phyloP scores from a whole-genome alignment of 106 monocot species.

The Triglochin maritima region DNA sequence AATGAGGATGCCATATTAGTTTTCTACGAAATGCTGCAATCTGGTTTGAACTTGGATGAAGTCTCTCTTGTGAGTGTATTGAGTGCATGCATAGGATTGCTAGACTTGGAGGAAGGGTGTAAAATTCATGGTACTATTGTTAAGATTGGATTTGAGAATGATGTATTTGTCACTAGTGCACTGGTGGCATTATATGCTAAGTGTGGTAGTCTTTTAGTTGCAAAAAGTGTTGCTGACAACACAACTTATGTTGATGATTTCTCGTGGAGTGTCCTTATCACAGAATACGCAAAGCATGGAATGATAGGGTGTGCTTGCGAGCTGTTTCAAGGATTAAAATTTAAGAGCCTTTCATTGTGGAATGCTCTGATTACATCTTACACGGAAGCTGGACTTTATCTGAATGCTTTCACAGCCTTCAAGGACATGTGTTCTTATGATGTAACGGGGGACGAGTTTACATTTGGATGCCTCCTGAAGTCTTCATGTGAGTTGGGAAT shows the following conservation, averaged over 20 bases:
- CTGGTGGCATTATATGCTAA: slow-evolving; percentile 38
- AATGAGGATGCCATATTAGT: slow-evolving; percentile 20
- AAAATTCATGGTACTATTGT: slow-evolving; percentile 28
- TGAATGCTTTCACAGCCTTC: slow-evolving; percentile 22
- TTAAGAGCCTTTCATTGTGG: slow-evolving; percentile 33
- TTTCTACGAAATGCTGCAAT: slow-evolving; percentile 17
- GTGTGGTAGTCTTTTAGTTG: slow-evolving; percentile 27
- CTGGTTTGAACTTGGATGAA: slow-evolving; percentile 24
- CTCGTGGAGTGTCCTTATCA: slow-evolving; percentile 33
- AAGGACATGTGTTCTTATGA: slow-evolving; percentile 21
- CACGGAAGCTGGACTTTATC: slow-evolving; percentile 23
- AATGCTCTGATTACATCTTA: slow-evolving; percentile 41
- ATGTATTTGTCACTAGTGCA: slow-evolving; percentile 27
- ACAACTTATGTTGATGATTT: slow-evolving; percentile 40
- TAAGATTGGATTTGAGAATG: slow-evolving; percentile 25
- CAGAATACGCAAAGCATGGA: slow-evolving; percentile 51
- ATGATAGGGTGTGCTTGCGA: slow-evolving; percentile 11
- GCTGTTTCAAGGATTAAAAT: slow-evolving; percentile 24
- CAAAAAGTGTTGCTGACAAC: slow-evolving; percentile 14
- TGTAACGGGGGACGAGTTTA: slow-evolving; percentile 27
- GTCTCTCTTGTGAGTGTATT: slow-evolving; percentile 28
- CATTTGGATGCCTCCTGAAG: slow-evolving; percentile 35
- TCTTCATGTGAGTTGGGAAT: slow-evolving; percentile 16
- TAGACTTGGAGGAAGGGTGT: slow-evolving; percentile 28
- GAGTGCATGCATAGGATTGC: slow-evolving; percentile 20